Evolutionary conservation across 2,329 filamentous ascomycete genomes (phyloP).

Genomic region (Cercospora zeina): DNA sequence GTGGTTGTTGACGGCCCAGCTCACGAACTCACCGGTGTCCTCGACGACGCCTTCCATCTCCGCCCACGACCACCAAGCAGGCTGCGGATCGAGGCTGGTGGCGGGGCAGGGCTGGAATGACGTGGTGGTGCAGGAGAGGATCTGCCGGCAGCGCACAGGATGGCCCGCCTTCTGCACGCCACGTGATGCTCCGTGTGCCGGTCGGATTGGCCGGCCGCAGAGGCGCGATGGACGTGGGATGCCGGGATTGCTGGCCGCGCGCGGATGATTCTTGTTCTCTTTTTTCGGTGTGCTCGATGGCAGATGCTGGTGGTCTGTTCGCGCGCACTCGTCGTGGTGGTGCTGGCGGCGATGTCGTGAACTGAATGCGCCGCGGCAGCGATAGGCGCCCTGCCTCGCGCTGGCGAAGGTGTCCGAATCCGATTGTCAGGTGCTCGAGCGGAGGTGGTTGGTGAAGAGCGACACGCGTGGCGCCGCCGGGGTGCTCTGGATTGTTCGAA

Average conservation of each 20-base stretch:
- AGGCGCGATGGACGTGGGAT: neutral
- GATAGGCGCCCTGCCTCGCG: no score
- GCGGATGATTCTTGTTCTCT: neutral
- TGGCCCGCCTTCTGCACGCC: slow-evolving; percentile 7
- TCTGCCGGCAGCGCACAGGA: slow-evolving; percentile 16
- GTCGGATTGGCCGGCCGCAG: slow-evolving; percentile 2
- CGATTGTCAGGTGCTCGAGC: neutral
- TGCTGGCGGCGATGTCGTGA: neutral
- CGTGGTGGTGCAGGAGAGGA: slow-evolving; percentile 9
- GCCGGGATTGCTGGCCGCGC: neutral
- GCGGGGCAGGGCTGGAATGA: slow-evolving; percentile 17
- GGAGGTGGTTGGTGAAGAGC: neutral
- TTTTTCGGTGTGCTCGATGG: no score
- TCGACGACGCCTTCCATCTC: slow-evolving; percentile 33
- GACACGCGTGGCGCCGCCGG: no score
- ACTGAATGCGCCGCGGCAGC: no score
- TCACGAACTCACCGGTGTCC: slow-evolving; percentile 30
- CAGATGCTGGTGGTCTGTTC: no score
- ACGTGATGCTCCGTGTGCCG: slow-evolving; percentile 5
- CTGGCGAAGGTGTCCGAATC: no score
- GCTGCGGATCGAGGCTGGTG: slow-evolving; percentile 10
- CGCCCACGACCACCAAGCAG: neutral
- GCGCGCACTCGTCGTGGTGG: no score
- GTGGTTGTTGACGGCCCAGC: slow-evolving; percentile 33
- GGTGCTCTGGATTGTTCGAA: neutral